phyloP scores from a whole-genome alignment of 345 rosid species.

The Triadica sebifera region DNA sequence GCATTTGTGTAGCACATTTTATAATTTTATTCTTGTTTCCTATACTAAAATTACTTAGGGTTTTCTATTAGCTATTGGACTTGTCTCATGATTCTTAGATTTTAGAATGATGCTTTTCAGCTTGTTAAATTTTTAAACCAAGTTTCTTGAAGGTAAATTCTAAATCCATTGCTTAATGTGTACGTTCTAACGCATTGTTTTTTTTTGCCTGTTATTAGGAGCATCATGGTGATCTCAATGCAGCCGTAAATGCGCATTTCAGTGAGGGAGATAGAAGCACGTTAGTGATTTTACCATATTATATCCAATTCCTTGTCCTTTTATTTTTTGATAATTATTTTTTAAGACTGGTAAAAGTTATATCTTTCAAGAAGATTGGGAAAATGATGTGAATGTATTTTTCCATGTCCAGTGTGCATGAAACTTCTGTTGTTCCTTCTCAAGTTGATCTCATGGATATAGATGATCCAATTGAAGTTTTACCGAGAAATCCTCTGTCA shows the following conservation, averaged over 20 bases:
- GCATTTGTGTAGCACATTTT: no score
- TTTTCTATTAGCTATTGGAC: neutral
- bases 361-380: neutral
- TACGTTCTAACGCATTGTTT: conserved; percentile 4
- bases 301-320: neutral
- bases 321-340: neutral
- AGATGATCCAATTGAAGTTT: conserved; percentile 62
- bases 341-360: neutral
- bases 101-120: neutral
- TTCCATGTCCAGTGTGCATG: conserved; percentile 3
- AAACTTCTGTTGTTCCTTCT: conserved; percentile 34
- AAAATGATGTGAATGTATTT: conserved; percentile 6
- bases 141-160: neutral
- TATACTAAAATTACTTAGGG: no score
- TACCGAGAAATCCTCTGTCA: conserved; percentile 38
- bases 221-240: conserved; percentile 87
- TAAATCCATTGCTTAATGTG: neutral
- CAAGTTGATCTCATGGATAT: conserved; percentile 78
- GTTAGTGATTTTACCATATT: conserved; percentile 32
- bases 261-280: conserved; percentile 70
- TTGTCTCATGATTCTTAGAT: neutral
- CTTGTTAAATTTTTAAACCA: neutral
- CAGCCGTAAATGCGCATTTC: conserved; percentile 90
- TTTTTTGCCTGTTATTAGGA: conserved; percentile 50
- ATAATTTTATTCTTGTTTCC: no score